Base-by-base conservation (phyloP, 1,284 basidiomycete genomes). In the Cutaneotrichosporon sp. region DNA sequence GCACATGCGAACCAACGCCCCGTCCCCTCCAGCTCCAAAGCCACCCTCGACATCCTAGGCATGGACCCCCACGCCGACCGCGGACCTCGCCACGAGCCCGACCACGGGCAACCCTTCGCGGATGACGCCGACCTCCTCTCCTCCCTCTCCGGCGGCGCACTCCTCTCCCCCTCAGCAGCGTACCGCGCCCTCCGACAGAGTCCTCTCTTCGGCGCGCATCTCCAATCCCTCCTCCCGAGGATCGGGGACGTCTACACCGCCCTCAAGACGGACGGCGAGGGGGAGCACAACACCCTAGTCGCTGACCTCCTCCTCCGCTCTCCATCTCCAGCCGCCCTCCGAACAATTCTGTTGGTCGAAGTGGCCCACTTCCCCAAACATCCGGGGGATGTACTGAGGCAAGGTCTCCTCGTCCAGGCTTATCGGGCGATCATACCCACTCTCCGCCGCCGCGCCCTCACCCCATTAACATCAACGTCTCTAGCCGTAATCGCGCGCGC, bases 231-330 rank as follows among this genome's bases (percentile, higher is more conserved):
- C 26, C 40, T 64, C 13, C 69, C 69, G 0, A 62, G 63, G 13
- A 62, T 74, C 9, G 26, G 55, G 4, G 60, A 65, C 18, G 55
- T 72, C 6, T 74, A 70, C 60, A 47, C 62, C 16, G 63, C 65
- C 26, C 68, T 74, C 10, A 63, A 64, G 10, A 60, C 72, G 4
- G 38, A 42, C 13, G 21, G 21, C 26, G 58, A 62, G 7, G 70
- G 70, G 5, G 56, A 69, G 50, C 72, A 75, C 59, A 68, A 74
- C 58, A 34, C 70, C 4, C 69, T 76, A 13, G 72, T 73, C 1
- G 69, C 70, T 2, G 75, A 76, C 59, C 61, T 76, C 9, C 56
- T 76, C 1, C 61, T 76, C 26, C 63, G 68, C 2, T 63, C 71
- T 52, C 72, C 73, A 3, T 70, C 74, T 56, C 61, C 68, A 2